phyloP scores from a whole-genome alignment of 2,329 filamentous ascomycete genomes.

The Neospermospora avenae region DNA sequence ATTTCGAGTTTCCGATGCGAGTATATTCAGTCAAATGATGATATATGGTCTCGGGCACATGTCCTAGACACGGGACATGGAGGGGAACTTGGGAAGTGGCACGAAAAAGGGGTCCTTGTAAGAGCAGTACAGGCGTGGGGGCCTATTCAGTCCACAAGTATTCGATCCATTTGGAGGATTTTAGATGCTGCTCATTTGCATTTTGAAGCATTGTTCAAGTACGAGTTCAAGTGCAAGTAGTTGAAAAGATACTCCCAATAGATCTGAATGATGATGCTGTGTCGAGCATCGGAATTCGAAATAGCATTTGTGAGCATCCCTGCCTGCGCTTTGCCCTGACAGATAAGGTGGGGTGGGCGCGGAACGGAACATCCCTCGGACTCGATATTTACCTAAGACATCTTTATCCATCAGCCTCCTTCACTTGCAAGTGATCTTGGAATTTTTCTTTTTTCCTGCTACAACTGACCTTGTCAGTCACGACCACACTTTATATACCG shows the following conservation, averaged over 20 bases:
- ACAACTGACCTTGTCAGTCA: slow-evolving; percentile 17
- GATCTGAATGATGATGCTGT: no score
- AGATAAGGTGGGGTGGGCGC: background rate
- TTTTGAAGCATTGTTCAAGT: no score
- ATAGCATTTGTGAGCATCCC: no score
- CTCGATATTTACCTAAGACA: background rate
- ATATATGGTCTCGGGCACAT: no score
- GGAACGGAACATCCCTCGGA: slow-evolving; percentile 17
- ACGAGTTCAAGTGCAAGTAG: no score
- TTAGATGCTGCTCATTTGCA: no score
- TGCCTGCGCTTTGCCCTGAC: background rate
- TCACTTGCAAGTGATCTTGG: slow-evolving; percentile 14
- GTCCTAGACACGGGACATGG: background rate
- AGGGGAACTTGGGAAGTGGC: background rate
- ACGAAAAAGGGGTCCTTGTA: background rate
- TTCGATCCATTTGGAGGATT: no score
- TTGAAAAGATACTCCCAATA: no score
- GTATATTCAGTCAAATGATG: no score
- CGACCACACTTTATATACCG: slow-evolving; percentile 9
- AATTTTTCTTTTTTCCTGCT: slow-evolving; percentile 16
- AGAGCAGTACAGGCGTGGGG: background rate
- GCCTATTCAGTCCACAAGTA: no score
- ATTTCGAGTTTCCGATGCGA: background rate
- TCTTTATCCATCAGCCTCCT: slow-evolving; percentile 7
- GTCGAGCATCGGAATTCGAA: no score